Percentiles rank a stretch among this genome's conserved stretches.
Conservation (phyloP, 345 rosid genomes). For the Citrus hindsii region DNA sequence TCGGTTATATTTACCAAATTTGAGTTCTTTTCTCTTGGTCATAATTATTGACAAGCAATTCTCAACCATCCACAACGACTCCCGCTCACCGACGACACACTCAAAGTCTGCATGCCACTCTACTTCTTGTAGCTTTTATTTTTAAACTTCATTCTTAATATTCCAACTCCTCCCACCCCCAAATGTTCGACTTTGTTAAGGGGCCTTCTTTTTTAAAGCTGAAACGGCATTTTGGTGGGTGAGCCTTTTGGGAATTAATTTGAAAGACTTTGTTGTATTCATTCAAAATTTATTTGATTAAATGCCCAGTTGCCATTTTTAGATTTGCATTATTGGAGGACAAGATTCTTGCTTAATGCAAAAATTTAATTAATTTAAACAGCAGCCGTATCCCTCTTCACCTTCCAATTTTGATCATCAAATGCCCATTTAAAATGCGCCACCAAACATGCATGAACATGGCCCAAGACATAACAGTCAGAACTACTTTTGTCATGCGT, state of each 20-base stretch:
- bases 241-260: neutral
- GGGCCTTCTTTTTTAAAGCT: neutral
- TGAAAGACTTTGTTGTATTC: neutral
- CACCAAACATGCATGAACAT: neutral
- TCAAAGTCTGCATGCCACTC: neutral
- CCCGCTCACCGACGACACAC: neutral
- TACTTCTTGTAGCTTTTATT: neutral
- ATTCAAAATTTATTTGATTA: neutral
- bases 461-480: neutral
- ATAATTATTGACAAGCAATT: neutral
- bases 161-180: too few species aligned
- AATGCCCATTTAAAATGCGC: neutral
- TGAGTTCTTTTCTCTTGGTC: neutral
- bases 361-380: neutral
- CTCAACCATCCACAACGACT: neutral
- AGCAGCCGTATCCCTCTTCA: neutral
- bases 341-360: neutral
- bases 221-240: neutral
- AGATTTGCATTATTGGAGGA: neutral
- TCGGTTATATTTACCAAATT: neutral
- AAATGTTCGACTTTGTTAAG: neutral
- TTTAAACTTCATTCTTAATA: neutral
- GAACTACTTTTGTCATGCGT: neutral
- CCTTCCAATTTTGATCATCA: neutral
- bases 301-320: neutral